These are phyloP conservation scores for Phyllosticta citriasiana DNA, from an alignment of 2,329 filamentous ascomycete species.

Conservation along the genomic window DNA sequence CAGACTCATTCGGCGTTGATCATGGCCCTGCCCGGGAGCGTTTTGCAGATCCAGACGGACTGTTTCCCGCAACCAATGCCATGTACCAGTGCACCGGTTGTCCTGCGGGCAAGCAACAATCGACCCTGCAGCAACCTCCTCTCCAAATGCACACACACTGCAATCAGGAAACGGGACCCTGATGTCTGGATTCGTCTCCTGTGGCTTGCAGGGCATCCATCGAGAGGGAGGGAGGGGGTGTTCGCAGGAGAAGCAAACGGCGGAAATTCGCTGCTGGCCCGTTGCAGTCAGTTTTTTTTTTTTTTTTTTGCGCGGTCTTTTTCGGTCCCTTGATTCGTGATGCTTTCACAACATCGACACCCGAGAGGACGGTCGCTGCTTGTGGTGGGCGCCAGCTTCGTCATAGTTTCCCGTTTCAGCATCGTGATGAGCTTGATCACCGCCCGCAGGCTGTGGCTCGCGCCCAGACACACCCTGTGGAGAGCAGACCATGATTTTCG, in stretches of 20 bases:
- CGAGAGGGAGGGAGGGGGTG: neutral
- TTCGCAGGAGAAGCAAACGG: neutral
- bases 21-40: too few relatives aligned
- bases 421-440: neutral
- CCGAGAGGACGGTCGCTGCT: neutral
- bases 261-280: neutral
- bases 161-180: neutral
- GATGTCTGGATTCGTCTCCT: neutral
- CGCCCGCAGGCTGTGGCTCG: too few relatives aligned
- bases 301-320: neutral
- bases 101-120: neutral
- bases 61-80: neutral
- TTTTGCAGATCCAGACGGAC: neutral
- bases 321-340: neutral
- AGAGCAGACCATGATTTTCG: neutral
- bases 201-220: neutral
- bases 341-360: neutral
- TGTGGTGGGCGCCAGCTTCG: neutral
- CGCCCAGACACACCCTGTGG: neutral
- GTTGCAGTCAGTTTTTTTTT: too few relatives aligned
- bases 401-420: neutral
- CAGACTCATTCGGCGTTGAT: neutral
- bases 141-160: neutral
- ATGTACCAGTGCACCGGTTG: neutral
- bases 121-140: neutral